Percentiles rank a stretch among this genome's conserved stretches.
phyloP scores from a whole-genome alignment of 2,329 filamentous ascomycete genomes.

The Hypoxylon sp. region DNA sequence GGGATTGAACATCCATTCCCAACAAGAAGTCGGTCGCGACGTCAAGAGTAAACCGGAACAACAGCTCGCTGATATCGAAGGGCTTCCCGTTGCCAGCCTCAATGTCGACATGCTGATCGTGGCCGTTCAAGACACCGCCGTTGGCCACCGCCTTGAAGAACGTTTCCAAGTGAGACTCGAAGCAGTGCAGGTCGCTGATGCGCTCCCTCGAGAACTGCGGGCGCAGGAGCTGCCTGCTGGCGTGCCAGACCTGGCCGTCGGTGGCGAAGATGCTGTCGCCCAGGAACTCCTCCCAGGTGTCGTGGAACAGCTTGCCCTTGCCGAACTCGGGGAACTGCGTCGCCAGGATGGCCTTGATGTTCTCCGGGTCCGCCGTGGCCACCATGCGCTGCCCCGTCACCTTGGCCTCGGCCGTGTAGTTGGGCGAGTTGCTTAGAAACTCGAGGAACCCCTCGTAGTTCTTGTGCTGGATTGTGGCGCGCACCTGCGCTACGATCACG shows the following conservation, averaged over 20 bases:
- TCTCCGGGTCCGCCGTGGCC: slow-evolving; percentile 84
- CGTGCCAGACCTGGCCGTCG: slow-evolving; percentile 81
- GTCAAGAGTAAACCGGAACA: slow-evolving; percentile 88
- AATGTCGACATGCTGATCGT: slow-evolving; percentile 70
- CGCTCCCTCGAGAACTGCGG: slow-evolving; percentile 89
- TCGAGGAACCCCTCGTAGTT: slow-evolving; percentile 70
- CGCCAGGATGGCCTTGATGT: slow-evolving; percentile 88
- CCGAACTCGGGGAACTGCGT: slow-evolving; percentile 87
- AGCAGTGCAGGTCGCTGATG: slow-evolving; percentile 80
- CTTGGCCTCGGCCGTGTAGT: slow-evolving; percentile 68
- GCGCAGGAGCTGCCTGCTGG: slow-evolving; percentile 80
- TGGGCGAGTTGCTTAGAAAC: slow-evolving; percentile 55
- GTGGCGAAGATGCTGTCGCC: slow-evolving; percentile 82
- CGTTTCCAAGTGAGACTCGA: slow-evolving; percentile 79
- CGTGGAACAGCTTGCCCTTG: slow-evolving; percentile 78
- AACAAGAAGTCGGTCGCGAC: slow-evolving; percentile 87
- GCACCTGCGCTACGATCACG: slow-evolving; percentile 66
- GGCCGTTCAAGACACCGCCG: slow-evolving; percentile 64
- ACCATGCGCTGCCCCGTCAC: slow-evolving; percentile 67
- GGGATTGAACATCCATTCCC: slow-evolving; percentile 74
- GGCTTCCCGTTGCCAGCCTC: slow-evolving; percentile 67
- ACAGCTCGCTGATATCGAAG: slow-evolving; percentile 77
- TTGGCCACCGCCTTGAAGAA: slow-evolving; percentile 75
- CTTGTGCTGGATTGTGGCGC: slow-evolving; percentile 59
- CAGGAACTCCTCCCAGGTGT: slow-evolving; percentile 78